A percentile compares a stretch with the other conserved stretches of the same genome.
Evolutionary conservation across 2,329 filamentous ascomycete genomes (phyloP).

Genomic region (Cladosporium colombiae): DNA sequence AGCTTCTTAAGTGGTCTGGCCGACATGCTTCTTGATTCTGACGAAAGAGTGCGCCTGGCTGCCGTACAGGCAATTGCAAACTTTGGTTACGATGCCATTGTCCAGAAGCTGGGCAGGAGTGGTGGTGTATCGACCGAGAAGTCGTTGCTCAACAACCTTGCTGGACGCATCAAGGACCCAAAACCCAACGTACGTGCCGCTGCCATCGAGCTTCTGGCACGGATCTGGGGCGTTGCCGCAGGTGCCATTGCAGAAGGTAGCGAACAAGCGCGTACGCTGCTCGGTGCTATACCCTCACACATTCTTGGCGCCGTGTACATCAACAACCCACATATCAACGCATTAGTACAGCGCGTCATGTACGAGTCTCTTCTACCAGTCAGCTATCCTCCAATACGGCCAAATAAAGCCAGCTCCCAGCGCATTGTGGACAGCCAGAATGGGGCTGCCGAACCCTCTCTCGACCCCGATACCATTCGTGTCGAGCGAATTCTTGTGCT

Average conservation of each 20-base stretch:
- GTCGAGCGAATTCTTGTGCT: conserved; percentile 82
- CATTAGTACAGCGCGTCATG: conserved; percentile 78
- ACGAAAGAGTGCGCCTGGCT: conserved; percentile 87
- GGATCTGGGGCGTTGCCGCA: conserved; percentile 89
- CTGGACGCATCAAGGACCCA: conserved; percentile 85
- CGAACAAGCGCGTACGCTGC: conserved; percentile 70
- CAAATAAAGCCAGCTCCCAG: conserved; percentile 54
- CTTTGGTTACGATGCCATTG: conserved; percentile 77
- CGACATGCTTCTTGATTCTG: conserved; percentile 80
- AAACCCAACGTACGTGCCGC: conserved; percentile 79
- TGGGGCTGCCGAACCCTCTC: conserved; percentile 39
- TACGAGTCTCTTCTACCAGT: conserved; percentile 89
- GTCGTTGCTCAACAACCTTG: conserved; percentile 78
- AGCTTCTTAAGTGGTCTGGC: conserved; percentile 71
- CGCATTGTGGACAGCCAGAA: conserved; percentile 59
- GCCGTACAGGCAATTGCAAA: conserved; percentile 82
- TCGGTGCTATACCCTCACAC: conserved; percentile 78
- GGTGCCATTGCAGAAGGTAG: conserved; percentile 84
- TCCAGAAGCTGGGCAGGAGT: conserved; percentile 75
- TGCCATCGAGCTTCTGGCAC: conserved; percentile 80
- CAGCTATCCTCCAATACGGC: conserved; percentile 74
- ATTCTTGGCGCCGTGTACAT: conserved; percentile 88
- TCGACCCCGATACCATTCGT: conserved; percentile 73
- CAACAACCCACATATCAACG: conserved; percentile 83
- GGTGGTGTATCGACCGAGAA: conserved; percentile 74